Evolutionary conservation across 768 basidiomycete genomes (phyloP).

Genomic region (Lentinula edodes): DNA sequence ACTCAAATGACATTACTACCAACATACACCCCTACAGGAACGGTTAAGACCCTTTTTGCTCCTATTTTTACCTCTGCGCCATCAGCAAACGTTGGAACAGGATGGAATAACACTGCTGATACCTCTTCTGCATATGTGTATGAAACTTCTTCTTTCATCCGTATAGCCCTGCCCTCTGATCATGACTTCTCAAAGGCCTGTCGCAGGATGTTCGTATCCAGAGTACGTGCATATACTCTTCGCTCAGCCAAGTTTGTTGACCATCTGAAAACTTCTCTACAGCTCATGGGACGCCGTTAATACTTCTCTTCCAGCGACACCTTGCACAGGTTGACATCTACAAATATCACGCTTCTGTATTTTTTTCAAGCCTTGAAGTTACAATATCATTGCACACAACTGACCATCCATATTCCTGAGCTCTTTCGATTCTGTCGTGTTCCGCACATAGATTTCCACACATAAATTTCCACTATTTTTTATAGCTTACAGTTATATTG

Average conservation of each 20-base stretch:
- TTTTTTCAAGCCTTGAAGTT: neutral
- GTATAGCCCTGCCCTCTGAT: neutral
- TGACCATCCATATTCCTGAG: too few relatives aligned
- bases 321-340: constrained; percentile 26
- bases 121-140: constrained; percentile 50
- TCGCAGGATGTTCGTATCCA: constrained; percentile 63
- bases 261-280: neutral
- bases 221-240: constrained; percentile 27
- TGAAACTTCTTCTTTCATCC: constrained; percentile 12
- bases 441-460: too few relatives aligned
- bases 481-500: too few relatives aligned
- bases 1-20: constrained; percentile 52
- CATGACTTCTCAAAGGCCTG: constrained; percentile 25
- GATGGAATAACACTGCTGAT: constrained; percentile 75
- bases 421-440: too few relatives aligned
- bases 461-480: too few relatives aligned
- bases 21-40: constrained; percentile 68
- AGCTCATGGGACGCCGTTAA: constrained; percentile 57
- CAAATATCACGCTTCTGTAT: neutral
- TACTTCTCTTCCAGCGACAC: constrained; percentile 39
- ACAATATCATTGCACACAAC: too few relatives aligned
- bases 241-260: neutral
- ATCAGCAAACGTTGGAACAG: constrained; percentile 52
- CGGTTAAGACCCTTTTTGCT: constrained; percentile 52
- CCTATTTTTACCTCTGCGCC: constrained; percentile 60